These are phyloP conservation scores for Russula lepida DNA, from an alignment of 768 basidiomycete species.

Conservation along the genomic window DNA sequence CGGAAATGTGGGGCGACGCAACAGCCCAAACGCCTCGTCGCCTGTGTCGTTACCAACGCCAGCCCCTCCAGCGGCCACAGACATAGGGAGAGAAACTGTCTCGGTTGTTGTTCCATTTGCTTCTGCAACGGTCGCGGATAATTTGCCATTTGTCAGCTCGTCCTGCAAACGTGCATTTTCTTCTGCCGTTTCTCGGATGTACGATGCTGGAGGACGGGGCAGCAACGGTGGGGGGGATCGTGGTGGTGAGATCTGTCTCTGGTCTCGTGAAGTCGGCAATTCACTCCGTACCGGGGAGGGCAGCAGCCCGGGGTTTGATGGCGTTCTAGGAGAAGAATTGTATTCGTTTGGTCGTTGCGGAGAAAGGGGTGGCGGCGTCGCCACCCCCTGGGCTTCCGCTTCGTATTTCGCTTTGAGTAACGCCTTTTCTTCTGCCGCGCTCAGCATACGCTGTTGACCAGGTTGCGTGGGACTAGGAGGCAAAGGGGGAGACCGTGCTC, in stretches of 20 bases:
- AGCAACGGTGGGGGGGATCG: conserved; percentile 59
- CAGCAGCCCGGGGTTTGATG: not conserved
- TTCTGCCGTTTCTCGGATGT: conserved; percentile 74
- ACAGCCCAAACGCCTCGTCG: conserved; percentile 21
- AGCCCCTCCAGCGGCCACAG: conserved; percentile 18
- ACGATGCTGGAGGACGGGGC: conserved; percentile 71
- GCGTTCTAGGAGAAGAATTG: conserved; percentile 6
- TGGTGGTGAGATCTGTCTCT: conserved; percentile 2
- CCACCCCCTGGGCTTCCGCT: conserved; percentile 34
- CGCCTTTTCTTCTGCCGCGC: conserved; percentile 74
- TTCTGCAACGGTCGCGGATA: not conserved
- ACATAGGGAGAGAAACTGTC: not conserved
- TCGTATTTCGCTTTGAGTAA: conserved; percentile 55
- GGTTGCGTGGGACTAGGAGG: conserved; percentile 23
- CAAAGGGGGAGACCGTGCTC: conserved; percentile 28
- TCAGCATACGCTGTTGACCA: conserved; percentile 35
- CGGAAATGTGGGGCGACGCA: conserved; percentile 18
- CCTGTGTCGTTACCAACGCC: conserved; percentile 11
- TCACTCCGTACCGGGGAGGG: not conserved
- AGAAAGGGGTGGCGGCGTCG: conserved; percentile 13
- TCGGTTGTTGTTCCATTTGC: not conserved
- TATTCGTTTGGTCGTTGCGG: conserved; percentile 12
- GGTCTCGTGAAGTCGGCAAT: not conserved
- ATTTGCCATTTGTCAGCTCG: conserved; percentile 24
- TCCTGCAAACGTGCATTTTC: conserved; percentile 53